Evolutionary conservation across 306 rosid genomes (phyloP).

Genomic region (Rosa rugosa): DNA sequence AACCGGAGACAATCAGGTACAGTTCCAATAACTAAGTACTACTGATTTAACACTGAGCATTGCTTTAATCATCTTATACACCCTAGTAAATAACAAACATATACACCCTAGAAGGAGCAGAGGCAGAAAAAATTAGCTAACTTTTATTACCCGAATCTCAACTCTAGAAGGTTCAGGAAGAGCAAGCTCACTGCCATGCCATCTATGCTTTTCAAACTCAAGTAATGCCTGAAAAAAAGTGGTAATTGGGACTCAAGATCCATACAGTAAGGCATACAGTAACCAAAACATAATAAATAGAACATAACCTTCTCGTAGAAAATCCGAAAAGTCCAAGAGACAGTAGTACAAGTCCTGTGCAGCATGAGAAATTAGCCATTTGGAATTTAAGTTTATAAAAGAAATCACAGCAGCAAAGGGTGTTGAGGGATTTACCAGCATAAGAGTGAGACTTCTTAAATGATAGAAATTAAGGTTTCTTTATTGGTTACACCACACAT

Average conservation of each 20-base stretch:
- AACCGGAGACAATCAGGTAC: not conserved
- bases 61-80: not conserved
- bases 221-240: conserved; percentile 57
- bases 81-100: not conserved
- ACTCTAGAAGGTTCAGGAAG: conserved; percentile 54
- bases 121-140: not conserved
- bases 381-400: not conserved
- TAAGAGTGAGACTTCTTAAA: not conserved
- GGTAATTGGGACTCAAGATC: not conserved
- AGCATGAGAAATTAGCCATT: not conserved
- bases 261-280: not conserved
- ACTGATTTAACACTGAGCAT: not conserved
- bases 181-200: conserved; percentile 53
- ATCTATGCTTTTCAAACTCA: conserved; percentile 67
- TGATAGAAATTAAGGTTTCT: not conserved
- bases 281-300: not conserved
- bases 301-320: conserved; percentile 69
- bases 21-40: not conserved
- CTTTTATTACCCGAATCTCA: conserved; percentile 57
- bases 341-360: conserved; percentile 75
- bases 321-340: conserved; percentile 77
- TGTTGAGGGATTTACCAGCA: not conserved
- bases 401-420: not conserved
- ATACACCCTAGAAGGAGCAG: not conserved
- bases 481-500: not conserved